Evolutionary conservation across 2,329 filamentous ascomycete genomes (phyloP).

Genomic region (Verticillium zaregamsianum): DNA sequence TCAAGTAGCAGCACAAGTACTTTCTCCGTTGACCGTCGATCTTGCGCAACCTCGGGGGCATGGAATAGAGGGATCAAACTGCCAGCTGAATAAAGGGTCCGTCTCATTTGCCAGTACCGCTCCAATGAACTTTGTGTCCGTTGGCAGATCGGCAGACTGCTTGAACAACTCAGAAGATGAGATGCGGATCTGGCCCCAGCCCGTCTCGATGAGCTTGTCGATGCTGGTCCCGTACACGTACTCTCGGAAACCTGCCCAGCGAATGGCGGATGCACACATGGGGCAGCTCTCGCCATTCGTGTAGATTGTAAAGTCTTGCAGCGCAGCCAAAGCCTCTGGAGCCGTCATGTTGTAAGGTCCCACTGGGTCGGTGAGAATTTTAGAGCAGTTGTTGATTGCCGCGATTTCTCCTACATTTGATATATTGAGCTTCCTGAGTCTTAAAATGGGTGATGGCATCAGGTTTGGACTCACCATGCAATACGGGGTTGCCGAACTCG

Average conservation of each 20-base stretch:
- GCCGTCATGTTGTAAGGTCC: constrained; percentile 39
- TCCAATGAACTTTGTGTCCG: constrained; percentile 28
- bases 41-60: no score
- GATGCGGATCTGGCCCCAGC: constrained; percentile 49
- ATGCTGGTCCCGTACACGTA: constrained; percentile 51
- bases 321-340: constrained; percentile 36
- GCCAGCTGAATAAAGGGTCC: constrained; percentile 49
- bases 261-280: constrained; percentile 54
- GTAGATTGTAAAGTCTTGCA: constrained; percentile 42
- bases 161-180: constrained; percentile 40
- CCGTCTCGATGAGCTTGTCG: constrained; percentile 36
- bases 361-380: constrained; percentile 38
- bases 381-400: constrained; percentile 49
- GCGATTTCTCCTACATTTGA: constrained; percentile 42
- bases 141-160: constrained; percentile 30
- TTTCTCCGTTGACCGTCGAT: no score
- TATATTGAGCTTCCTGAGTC: no score
- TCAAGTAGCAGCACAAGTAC: no score
- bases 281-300: constrained; percentile 55
- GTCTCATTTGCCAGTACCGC: constrained; percentile 48
- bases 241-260: constrained; percentile 51
- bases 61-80: no score
- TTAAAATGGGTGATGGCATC: no score
- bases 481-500: constrained; percentile 42
- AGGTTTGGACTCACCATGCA: constrained; percentile 35